A percentile compares a stretch with the other conserved stretches of the same genome.
Evolutionary conservation across 257 asterid species (phyloP).

Genomic region (Nicotiana obtusifolia): DNA sequence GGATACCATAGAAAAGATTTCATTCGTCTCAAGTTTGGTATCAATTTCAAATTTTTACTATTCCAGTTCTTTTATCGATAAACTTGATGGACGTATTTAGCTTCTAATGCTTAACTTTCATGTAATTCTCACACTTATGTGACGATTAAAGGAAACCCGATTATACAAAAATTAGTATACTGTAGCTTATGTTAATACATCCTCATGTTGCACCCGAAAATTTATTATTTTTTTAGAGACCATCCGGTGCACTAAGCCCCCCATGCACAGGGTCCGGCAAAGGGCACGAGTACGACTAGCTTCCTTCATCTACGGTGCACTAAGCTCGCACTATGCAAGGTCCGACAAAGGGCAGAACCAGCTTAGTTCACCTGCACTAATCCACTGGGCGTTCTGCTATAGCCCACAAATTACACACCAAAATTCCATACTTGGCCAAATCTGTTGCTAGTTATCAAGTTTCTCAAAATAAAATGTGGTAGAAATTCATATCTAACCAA

Average conservation of each 20-base stretch:
- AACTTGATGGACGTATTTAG: background rate
- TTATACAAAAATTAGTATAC: background rate
- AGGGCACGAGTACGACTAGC: background rate
- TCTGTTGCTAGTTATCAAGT: background rate
- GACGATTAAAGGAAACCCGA: background rate
- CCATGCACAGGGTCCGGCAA: background rate
- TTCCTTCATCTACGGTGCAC: background rate
- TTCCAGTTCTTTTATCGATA: background rate
- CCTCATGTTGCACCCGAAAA: background rate
- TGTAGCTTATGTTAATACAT: background rate
- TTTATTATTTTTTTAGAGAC: background rate
- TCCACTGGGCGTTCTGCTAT: background rate
- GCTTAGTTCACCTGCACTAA: background rate
- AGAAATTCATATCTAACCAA: background rate
- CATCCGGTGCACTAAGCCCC: background rate
- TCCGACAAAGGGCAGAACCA: background rate
- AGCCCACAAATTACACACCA: background rate
- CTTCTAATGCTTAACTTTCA: background rate
- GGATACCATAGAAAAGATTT: background rate
- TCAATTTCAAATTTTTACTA: too few relatives aligned
- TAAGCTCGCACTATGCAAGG: background rate
- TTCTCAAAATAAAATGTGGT: background rate
- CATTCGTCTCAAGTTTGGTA: background rate
- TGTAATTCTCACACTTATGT: background rate
- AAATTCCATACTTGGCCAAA: background rate